A percentile compares a stretch with the other conserved stretches of the same genome.
Conservation (phyloP, 257 asterid species). For the Marsdenia floribunda region DNA sequence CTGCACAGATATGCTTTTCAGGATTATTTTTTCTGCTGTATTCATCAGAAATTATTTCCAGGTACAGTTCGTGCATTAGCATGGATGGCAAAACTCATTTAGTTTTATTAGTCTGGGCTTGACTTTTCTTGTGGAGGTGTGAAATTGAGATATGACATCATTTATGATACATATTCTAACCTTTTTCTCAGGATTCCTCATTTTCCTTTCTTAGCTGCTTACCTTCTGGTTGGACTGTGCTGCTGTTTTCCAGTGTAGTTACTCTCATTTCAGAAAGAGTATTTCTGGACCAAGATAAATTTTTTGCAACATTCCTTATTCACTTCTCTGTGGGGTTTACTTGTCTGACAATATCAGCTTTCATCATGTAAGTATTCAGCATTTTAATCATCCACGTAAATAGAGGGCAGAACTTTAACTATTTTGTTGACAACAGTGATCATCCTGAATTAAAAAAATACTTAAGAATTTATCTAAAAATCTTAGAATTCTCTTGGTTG, state of each 20-base stretch:
- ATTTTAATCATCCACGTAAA: not conserved
- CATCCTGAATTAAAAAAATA: not conserved
- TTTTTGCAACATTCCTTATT: conserved; percentile 63
- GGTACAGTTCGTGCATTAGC: conserved; percentile 36
- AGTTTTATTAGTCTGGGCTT: not conserved
- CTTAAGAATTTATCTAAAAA: not conserved
- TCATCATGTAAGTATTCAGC: conserved; percentile 51
- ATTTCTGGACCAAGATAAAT: conserved; percentile 60
- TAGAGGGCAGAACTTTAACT: not conserved
- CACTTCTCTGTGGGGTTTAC: conserved; percentile 67
- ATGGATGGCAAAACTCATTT: not conserved
- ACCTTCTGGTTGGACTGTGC: conserved; percentile 66
- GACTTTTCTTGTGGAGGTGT: not conserved
- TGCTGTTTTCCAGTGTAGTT: conserved; percentile 56
- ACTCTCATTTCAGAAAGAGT: conserved; percentile 59
- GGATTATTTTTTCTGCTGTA: conserved; percentile 69
- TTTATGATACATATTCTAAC: conserved; percentile 1
- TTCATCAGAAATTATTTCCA: conserved; percentile 77
- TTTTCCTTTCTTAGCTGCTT: conserved; percentile 76
- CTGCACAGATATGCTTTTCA: conserved; percentile 68
- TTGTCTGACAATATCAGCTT: conserved; percentile 49
- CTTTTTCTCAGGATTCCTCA: conserved; percentile 50
- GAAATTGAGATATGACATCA: not conserved
- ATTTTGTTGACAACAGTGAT: not conserved
- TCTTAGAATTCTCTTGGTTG: not conserved